Evolutionary conservation across 2,329 filamentous ascomycete species (phyloP).

Genomic region (Penicillium sp.): DNA sequence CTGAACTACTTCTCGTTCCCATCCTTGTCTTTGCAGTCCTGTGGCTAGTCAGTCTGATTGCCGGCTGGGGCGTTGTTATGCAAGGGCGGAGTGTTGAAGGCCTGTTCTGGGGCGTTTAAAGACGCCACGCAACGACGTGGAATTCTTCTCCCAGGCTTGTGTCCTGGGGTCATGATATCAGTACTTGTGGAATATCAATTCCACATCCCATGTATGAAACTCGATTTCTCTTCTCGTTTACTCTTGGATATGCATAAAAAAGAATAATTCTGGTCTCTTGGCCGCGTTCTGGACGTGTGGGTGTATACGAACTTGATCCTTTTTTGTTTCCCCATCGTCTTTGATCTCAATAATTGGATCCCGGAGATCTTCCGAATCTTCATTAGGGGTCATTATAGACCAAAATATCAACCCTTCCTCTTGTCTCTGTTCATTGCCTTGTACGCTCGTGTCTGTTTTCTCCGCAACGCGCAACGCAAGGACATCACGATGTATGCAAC

Average conservation of each 20-base stretch:
- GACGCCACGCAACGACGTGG: not conserved
- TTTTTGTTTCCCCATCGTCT: slow-evolving; percentile 13
- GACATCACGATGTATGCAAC: no score
- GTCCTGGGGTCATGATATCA: not conserved
- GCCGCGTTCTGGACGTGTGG: no score
- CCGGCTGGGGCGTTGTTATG: slow-evolving; percentile 46
- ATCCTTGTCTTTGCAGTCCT: slow-evolving; percentile 59
- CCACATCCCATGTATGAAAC: slow-evolving; percentile 17
- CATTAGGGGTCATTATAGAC: no score
- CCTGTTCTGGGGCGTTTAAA: slow-evolving; percentile 45
- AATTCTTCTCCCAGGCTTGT: not conserved
- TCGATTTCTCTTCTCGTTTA: slow-evolving; percentile 7
- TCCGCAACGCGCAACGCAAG: not conserved
- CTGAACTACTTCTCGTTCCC: slow-evolving; percentile 62
- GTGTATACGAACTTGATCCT: slow-evolving; percentile 24
- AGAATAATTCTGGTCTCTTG: slow-evolving; percentile 12
- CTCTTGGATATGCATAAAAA: slow-evolving; percentile 17
- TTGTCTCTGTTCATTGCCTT: no score
- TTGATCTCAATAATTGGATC: no score
- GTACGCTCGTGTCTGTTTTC: no score
- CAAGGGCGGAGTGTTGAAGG: slow-evolving; percentile 44
- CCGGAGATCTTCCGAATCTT: no score
- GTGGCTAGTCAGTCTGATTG: slow-evolving; percentile 55
- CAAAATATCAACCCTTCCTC: no score
- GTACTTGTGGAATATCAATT: not conserved